These are phyloP conservation scores for Darksidea phi DNA, from an alignment of 495 filamentous ascomycete species.

Conservation along the genomic window DNA sequence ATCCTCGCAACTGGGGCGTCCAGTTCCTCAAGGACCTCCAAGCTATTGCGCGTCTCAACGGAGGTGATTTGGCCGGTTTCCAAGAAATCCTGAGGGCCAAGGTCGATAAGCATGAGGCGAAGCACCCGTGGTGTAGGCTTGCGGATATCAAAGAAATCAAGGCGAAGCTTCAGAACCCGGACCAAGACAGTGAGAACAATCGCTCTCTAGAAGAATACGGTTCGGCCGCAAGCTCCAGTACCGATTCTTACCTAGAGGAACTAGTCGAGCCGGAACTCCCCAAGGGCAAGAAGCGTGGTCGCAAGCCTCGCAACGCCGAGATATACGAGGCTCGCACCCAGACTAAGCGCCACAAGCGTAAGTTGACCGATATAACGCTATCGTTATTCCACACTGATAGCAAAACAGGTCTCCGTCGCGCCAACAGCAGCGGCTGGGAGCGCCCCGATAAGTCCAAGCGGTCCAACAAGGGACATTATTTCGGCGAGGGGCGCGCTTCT, in stretches of 20 bases:
- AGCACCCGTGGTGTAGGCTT: slow-evolving; percentile 18
- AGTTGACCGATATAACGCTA: neutral
- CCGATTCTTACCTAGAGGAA: slow-evolving; percentile 1
- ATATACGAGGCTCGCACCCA: slow-evolving; percentile 4
- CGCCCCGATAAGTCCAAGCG: slow-evolving; percentile 3
- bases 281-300: neutral
- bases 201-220: neutral
- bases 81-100: slow-evolving; percentile 14
- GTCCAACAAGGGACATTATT: neutral
- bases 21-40: slow-evolving; percentile 24
- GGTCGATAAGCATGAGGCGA: slow-evolving; percentile 2
- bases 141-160: slow-evolving; percentile 25
- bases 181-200: neutral
- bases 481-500: neutral
- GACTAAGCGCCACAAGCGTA: slow-evolving; percentile 3
- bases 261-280: neutral
- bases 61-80: slow-evolving; percentile 18
- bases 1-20: slow-evolving; percentile 29
- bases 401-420: slow-evolving; percentile 5
- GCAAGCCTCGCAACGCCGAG: neutral
- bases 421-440: neutral
- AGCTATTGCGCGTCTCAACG: slow-evolving; percentile 10
- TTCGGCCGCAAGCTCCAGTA: neutral
- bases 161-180: slow-evolving; percentile 9
- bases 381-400: neutral